Conservation (phyloP, 208 protist genomes). For the Zelonia costaricensis region DNA sequence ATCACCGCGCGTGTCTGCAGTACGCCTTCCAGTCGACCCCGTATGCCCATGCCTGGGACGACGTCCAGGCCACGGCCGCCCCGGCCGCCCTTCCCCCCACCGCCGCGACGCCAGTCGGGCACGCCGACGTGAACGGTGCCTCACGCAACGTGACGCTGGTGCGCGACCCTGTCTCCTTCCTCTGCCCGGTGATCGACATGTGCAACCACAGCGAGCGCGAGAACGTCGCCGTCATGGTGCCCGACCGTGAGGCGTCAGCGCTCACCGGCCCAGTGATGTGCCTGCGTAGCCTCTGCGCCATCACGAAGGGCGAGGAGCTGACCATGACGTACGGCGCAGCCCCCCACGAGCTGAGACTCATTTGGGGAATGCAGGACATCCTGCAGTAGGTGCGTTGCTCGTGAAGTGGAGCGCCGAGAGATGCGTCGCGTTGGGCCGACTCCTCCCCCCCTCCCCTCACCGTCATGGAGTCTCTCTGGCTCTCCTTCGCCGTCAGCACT, state of each 20-base stretch:
- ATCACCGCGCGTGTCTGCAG: constrained; percentile 55
- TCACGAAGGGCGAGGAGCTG: constrained; percentile 75
- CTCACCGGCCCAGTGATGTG: constrained; percentile 59
- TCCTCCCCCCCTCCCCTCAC: no score
- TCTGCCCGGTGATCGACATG: constrained; percentile 87
- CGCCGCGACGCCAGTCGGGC: background rate
- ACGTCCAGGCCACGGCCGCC: constrained; percentile 26
- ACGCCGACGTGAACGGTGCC: no score
- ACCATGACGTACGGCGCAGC: constrained; percentile 77
- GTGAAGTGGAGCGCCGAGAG: no score
- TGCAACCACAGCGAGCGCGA: constrained; percentile 80
- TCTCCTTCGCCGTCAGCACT: no score
- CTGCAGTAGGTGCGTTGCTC: constrained; percentile 39
- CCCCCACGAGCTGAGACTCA: constrained; percentile 59
- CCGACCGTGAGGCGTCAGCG: constrained; percentile 23
- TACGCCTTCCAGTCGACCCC: constrained; percentile 62
- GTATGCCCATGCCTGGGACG: constrained; percentile 42
- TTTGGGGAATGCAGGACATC: constrained; percentile 79
- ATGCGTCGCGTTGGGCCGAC: no score
- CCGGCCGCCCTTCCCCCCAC: constrained; percentile 8
- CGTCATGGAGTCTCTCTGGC: no score
- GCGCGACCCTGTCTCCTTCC: constrained; percentile 68
- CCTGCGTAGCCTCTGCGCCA: constrained; percentile 67
- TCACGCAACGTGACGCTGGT: constrained; percentile 37
- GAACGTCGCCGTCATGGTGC: constrained; percentile 88